phyloP scores from a whole-genome alignment of 2,329 filamentous ascomycete species.

The Trichoderma oligosporum region DNA sequence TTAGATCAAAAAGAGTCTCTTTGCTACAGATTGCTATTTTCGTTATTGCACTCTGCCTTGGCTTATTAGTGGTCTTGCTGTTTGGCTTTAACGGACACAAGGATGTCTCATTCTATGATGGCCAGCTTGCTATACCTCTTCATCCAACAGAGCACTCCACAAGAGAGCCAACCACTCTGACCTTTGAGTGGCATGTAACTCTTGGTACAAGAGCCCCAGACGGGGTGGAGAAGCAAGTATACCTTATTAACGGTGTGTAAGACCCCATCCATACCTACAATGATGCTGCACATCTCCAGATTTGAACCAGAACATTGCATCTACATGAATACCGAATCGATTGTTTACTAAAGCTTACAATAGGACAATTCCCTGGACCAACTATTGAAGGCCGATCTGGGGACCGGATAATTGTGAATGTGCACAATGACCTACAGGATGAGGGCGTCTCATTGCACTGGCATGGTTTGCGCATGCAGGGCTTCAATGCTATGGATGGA shows the following conservation, averaged over 20 bases:
- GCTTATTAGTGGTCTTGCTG: neutral
- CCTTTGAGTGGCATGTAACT: conserved; percentile 25
- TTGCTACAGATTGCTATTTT: conserved; percentile 6
- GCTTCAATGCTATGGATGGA: conserved; percentile 66
- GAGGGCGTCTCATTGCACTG: conserved; percentile 67
- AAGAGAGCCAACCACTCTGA: conserved; percentile 20
- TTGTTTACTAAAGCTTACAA: neutral
- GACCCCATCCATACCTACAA: neutral
- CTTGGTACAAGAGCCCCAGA: conserved; percentile 22
- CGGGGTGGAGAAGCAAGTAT: conserved; percentile 27
- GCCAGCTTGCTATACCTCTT: conserved; percentile 22
- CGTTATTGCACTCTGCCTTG: conserved; percentile 4
- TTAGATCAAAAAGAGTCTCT: neutral
- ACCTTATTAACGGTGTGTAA: conserved; percentile 26
- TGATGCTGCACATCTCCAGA: too few relatives aligned
- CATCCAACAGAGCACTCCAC: conserved; percentile 20
- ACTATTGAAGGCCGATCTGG: conserved; percentile 66
- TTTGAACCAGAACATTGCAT: neutral
- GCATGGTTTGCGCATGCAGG: conserved; percentile 71
- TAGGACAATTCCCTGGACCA: conserved; percentile 62
- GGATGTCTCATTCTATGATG: neutral
- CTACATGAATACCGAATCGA: neutral
- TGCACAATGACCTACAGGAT: conserved; percentile 58
- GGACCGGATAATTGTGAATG: conserved; percentile 64
- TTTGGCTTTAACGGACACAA: neutral